Evolutionary conservation across 1,284 basidiomycete species (phyloP), one percentile per base, ranked within the genome.

Genomic region (Cryptococcus floricola): DNA sequence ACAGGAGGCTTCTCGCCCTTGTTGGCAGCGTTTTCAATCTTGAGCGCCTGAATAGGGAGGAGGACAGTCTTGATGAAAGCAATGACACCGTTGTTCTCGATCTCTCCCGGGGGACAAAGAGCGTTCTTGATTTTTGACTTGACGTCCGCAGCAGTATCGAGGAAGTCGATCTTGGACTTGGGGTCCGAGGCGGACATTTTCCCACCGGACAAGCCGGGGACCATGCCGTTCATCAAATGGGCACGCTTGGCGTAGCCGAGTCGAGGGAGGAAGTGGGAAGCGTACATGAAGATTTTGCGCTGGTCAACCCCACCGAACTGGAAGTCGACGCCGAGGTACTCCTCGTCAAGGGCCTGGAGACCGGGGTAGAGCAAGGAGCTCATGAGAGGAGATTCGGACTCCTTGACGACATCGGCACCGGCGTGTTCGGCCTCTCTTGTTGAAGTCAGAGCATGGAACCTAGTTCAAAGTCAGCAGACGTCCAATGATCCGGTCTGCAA

Each of bases 121-220:
- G 96, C 95, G 42, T 82, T 82, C 76, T 91, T 93, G 77, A 98
- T 87, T 81, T 98, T 98, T 77, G 86, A 86, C 69, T 87, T 85
- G 52, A 98, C 83, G 34, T 83, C 83, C 44, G 89, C 87, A 0
- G 94, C 86, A 14, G 85, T 75, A 78, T 98, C 95, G 63, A 98
- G 85, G 78, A 98, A 94, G 79, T 98, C 95, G 74, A 98, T 97
- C 79, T 98, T 99, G 62, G 88, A 91, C 75, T 94, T 89, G 28
- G 91, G 88, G 69, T 98, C 95, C 1, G 95, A 98, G 0, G 92
- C 87, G n/a, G 91, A 95, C 96, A 99, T 98, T 77, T 99, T 99
- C 25, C 91, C 91, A 31, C 95, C 95, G 13, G 82, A 80, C 47
- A 98, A 83, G 42, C 96, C 95, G 19, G 96, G 95, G 0, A 98